A percentile compares a stretch with the other conserved stretches of the same genome.
phyloP scores from a whole-genome alignment of 305 asterid genomes.

The Plantago coronopus region DNA sequence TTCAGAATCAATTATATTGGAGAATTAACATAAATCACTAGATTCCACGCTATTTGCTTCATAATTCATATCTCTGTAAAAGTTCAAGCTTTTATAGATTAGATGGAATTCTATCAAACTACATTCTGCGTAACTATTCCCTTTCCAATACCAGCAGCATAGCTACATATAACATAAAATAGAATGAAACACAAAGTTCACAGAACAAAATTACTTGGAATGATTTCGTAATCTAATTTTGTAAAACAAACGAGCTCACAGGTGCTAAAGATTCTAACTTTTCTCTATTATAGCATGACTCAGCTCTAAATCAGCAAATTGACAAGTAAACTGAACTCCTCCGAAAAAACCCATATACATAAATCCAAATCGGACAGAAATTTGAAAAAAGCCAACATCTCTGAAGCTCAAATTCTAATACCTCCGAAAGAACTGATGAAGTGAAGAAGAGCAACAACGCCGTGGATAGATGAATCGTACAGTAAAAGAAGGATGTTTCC shows the following conservation, averaged over 20 bases:
- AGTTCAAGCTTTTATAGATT: no score
- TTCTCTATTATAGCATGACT: not conserved
- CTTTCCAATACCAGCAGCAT: no score
- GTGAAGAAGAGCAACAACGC: conserved; percentile 23
- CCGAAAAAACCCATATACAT: conserved; percentile 2
- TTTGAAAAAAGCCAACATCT: not conserved
- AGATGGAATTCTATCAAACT: no score
- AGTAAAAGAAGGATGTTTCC: conserved; percentile 9
- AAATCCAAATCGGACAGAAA: not conserved
- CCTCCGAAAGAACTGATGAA: conserved; percentile 28
- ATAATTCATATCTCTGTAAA: no score
- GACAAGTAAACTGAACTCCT: conserved; percentile 12
- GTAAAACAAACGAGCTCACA: not conserved
- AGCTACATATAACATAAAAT: no score
- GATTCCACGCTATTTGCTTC: no score
- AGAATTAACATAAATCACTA: no score
- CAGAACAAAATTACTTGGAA: not conserved
- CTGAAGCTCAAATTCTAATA: conserved; percentile 17
- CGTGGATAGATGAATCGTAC: conserved; percentile 21
- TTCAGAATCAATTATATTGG: conserved; percentile 13
- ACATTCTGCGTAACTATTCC: not conserved
- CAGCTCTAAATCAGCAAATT: not conserved
- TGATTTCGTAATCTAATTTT: not conserved
- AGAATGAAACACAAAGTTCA: not conserved
- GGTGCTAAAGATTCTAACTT: conserved; percentile 10